Conservation (phyloP, 331 rosid genomes). For the Ulmus americana region DNA sequence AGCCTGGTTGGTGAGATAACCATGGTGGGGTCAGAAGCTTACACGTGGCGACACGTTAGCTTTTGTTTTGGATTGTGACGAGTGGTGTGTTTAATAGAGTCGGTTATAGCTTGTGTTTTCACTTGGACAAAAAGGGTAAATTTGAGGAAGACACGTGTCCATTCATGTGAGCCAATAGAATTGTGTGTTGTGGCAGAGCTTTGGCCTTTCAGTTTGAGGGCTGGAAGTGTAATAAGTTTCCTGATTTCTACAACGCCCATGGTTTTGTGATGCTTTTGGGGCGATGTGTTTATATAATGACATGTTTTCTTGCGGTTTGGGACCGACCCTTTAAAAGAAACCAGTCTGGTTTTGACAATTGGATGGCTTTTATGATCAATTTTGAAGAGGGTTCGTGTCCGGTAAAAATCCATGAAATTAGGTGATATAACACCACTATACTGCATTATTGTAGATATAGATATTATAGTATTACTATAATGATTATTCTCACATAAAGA, state of each 20-base stretch:
- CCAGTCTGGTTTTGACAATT: too few species aligned
- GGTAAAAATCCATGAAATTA: too few species aligned
- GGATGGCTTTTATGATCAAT: too few species aligned
- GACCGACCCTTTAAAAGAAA: too few species aligned
- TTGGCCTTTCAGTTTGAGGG: slow-evolving; percentile 5
- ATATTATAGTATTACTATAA: too few species aligned
- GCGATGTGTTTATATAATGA: background rate
- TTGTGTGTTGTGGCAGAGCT: slow-evolving; percentile 31
- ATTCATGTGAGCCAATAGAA: slow-evolving; percentile 30
- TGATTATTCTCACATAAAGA: too few species aligned
- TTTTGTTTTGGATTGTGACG: background rate
- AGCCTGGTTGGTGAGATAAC: slow-evolving; percentile 22
- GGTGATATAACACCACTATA: too few species aligned
- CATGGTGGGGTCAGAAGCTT: slow-evolving; percentile 13
- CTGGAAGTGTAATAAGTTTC: slow-evolving; percentile 34
- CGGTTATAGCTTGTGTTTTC: slow-evolving; percentile 6
- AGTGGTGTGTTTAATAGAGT: background rate
- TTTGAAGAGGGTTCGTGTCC: too few species aligned
- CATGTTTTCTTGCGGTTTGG: too few species aligned
- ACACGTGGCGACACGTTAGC: slow-evolving; percentile 47
- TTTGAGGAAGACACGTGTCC: slow-evolving; percentile 33
- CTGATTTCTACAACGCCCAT: slow-evolving; percentile 18
- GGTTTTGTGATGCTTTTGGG: background rate
- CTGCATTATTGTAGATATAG: too few species aligned
- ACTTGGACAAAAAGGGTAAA: slow-evolving; percentile 5